Evolutionary conservation across 352 stramenopile genomes (phyloP).

Genomic region (Hyaloperonospora brassicae): DNA sequence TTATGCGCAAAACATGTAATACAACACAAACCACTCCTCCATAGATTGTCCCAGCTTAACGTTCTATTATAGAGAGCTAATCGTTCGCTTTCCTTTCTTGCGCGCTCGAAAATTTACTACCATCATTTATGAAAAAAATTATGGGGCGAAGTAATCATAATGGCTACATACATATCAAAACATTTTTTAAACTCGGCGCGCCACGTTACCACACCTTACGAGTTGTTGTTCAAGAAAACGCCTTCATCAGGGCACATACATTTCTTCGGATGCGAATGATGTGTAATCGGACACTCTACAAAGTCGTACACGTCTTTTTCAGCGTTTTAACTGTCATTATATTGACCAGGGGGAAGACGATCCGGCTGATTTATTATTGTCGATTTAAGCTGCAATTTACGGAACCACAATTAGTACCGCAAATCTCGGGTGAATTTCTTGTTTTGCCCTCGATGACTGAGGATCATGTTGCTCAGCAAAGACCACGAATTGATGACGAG

Average conservation of each 20-base stretch:
- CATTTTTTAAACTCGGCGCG: slow-evolving; percentile 11
- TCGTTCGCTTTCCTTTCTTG: slow-evolving; percentile 7
- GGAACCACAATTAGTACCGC: too few relatives aligned
- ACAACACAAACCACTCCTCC: background rate
- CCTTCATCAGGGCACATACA: slow-evolving; percentile 9
- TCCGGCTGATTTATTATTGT: too few relatives aligned
- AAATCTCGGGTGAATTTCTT: too few relatives aligned
- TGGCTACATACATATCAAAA: slow-evolving; percentile 10
- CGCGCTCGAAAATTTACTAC: slow-evolving; percentile 8
- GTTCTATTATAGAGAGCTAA: slow-evolving; percentile 14
- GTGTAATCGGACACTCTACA: too few relatives aligned
- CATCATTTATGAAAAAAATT: slow-evolving; percentile 5
- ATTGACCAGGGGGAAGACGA: too few relatives aligned
- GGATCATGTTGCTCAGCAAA: too few relatives aligned
- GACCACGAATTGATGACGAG: too few relatives aligned
- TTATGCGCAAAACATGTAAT: background rate
- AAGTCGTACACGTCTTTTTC: too few relatives aligned
- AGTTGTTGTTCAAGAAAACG: slow-evolving; percentile 8
- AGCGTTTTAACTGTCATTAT: too few relatives aligned
- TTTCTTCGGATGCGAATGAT: too few relatives aligned
- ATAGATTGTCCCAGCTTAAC: slow-evolving; percentile 4
- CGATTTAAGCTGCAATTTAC: too few relatives aligned
- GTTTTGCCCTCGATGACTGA: too few relatives aligned
- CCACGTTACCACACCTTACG: slow-evolving; percentile 5
- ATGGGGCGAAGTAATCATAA: slow-evolving; percentile 17